Conservation (phyloP, 257 asterid species). For the Solanum tarapatanum region DNA sequence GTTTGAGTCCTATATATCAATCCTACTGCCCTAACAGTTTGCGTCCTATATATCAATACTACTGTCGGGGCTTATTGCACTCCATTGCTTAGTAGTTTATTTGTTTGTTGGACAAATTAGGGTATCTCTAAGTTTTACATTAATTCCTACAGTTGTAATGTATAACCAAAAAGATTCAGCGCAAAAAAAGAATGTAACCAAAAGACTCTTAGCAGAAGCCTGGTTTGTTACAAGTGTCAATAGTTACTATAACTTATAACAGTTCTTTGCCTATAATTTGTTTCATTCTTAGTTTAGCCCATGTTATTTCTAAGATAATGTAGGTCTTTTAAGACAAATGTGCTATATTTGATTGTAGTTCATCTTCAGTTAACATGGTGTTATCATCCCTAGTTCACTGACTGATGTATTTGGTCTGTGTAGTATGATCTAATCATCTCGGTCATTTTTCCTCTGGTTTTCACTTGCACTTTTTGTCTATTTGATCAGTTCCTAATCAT, state of each 20-base stretch:
- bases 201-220: background rate
- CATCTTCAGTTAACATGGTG: background rate
- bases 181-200: background rate
- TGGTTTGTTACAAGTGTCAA: background rate
- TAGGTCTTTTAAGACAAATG: background rate
- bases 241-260: background rate
- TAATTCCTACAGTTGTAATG: background rate
- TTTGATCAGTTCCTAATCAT: background rate
- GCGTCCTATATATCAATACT: background rate
- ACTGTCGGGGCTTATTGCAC: background rate
- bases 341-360: background rate
- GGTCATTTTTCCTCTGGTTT: background rate
- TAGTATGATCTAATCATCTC: background rate
- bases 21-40: background rate
- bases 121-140: background rate
- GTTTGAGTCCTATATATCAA: background rate
- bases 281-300: background rate
- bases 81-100: background rate
- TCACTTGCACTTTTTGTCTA: background rate
- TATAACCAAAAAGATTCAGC: background rate
- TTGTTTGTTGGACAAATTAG: background rate
- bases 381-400: background rate
- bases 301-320: background rate
- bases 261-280: background rate
- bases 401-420: background rate